Percentiles rank a stretch among this genome's conserved stretches.
Conservation (phyloP, 306 rosid genomes). For the Medicago lupulina region DNA sequence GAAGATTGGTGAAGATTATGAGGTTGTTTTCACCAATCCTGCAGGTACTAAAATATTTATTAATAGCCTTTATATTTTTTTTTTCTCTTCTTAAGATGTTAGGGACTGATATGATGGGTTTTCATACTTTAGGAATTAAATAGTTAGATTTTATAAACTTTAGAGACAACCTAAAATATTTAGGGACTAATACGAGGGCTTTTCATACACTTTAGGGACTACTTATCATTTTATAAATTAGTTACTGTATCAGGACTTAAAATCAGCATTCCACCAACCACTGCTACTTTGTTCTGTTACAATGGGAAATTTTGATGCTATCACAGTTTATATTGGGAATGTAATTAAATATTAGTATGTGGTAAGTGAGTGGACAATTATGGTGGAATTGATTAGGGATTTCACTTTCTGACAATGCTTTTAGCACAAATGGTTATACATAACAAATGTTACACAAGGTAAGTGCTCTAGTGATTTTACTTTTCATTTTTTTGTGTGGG, state of each 20-base stretch:
- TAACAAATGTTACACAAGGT: neutral
- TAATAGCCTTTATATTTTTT: neutral
- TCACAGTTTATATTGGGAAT: neutral
- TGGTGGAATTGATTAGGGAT: neutral
- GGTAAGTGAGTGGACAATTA: neutral
- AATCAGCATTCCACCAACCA: neutral
- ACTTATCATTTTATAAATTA: too few relatives aligned
- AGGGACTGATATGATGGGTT: neutral
- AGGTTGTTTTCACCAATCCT: conserved; percentile 64
- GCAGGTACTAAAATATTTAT: conserved; percentile 25
- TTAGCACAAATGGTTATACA: neutral
- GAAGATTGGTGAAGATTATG: conserved; percentile 74
- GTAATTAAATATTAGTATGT: neutral
- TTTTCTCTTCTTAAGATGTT: neutral
- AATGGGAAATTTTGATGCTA: neutral
- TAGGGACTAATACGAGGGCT: too few relatives aligned
- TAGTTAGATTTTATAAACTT: too few relatives aligned
- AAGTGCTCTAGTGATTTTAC: neutral
- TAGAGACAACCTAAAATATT: too few relatives aligned
- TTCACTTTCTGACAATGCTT: neutral
- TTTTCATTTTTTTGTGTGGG: neutral
- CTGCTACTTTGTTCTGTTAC: neutral
- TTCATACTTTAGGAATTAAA: too few relatives aligned
- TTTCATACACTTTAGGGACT: too few relatives aligned
- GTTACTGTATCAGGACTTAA: neutral